Conservation (phyloP, 2,329 filamentous ascomycete genomes). For the Dothiorella sarmentorum region DNA sequence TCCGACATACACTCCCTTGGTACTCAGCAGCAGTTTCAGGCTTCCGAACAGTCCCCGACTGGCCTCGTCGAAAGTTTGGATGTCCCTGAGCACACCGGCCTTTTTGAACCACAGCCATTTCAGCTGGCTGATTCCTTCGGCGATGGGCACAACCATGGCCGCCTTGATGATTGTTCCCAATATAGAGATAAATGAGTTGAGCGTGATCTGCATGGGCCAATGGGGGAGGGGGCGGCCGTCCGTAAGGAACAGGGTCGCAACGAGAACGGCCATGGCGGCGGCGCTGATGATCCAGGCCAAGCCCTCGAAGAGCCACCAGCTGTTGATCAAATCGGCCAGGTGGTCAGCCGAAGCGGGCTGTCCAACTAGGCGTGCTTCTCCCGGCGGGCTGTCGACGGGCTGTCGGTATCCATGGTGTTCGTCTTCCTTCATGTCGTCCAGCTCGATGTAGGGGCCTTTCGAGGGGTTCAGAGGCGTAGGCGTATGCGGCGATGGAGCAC, state of each 20-base stretch:
- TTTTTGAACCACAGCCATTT: slow-evolving; percentile 35
- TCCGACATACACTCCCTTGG: slow-evolving; percentile 1
- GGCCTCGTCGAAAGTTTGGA: slow-evolving; percentile 16
- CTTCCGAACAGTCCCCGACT: slow-evolving; percentile 12
- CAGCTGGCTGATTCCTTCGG: slow-evolving; percentile 35
- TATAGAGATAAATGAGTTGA: slow-evolving; percentile 35
- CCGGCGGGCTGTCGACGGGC: neutral
- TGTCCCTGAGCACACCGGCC: slow-evolving; percentile 11
- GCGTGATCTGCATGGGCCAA: slow-evolving; percentile 22
- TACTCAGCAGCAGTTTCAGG: neutral
- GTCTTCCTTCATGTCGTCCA: slow-evolving; percentile 2
- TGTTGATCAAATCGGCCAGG: neutral
- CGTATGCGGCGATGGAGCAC: neutral
- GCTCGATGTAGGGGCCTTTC: neutral
- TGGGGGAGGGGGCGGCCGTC: slow-evolving; percentile 18
- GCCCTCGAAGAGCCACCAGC: slow-evolving; percentile 16
- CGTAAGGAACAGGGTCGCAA: slow-evolving; percentile 16
- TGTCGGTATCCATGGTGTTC: neutral
- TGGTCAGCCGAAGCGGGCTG: neutral
- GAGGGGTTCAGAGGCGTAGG: neutral
- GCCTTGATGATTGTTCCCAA: slow-evolving; percentile 33
- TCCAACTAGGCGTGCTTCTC: neutral
- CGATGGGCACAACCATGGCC: slow-evolving; percentile 31
- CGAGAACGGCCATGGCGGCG: slow-evolving; percentile 10
- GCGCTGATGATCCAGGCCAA: slow-evolving; percentile 19